Evolutionary conservation across 768 basidiomycete species (phyloP).

Genomic region (Asterophora lycoperdoides): DNA sequence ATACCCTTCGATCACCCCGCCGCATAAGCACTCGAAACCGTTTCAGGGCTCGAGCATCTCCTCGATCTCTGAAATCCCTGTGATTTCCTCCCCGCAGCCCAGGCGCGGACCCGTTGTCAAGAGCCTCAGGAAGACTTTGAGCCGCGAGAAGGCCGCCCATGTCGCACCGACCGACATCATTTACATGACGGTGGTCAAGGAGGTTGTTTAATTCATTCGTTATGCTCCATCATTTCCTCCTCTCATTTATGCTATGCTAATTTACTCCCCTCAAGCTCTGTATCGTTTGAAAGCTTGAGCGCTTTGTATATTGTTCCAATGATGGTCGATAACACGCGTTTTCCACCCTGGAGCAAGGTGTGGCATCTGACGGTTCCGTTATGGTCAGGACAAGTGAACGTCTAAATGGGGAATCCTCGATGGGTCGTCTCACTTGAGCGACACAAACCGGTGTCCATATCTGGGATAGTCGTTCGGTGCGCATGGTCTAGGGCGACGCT

Average conservation of each 20-base stretch:
- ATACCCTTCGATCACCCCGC: slow-evolving; percentile 17
- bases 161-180: slow-evolving; percentile 29
- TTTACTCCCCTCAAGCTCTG: not conserved
- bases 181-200: slow-evolving; percentile 42
- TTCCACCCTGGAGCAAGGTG: not conserved
- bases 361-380: slow-evolving; percentile 18
- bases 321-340: slow-evolving; percentile 3
- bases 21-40: slow-evolving; percentile 21
- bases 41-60: slow-evolving; percentile 30
- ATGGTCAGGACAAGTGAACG: slow-evolving; percentile 29
- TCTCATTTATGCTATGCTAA: not conserved
- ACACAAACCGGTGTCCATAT: slow-evolving; percentile 25
- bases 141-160: slow-evolving; percentile 21
- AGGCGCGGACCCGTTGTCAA: slow-evolving; percentile 21
- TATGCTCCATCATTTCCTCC: not conserved
- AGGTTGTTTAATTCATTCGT: slow-evolving; percentile 24
- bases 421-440: slow-evolving; percentile 12
- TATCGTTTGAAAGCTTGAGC: not conserved
- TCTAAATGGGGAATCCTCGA: slow-evolving; percentile 27
- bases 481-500: not conserved
- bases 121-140: slow-evolving; percentile 24
- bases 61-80: slow-evolving; percentile 17
- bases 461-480: slow-evolving; percentile 8
- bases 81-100: slow-evolving; percentile 7
- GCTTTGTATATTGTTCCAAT: slow-evolving; percentile 4